Percentiles rank a stretch among this genome's conserved stretches.
These are phyloP conservation scores for Candida hispaniensis DNA, from an alignment of 805 yeast species.

Conservation along the genomic window DNA sequence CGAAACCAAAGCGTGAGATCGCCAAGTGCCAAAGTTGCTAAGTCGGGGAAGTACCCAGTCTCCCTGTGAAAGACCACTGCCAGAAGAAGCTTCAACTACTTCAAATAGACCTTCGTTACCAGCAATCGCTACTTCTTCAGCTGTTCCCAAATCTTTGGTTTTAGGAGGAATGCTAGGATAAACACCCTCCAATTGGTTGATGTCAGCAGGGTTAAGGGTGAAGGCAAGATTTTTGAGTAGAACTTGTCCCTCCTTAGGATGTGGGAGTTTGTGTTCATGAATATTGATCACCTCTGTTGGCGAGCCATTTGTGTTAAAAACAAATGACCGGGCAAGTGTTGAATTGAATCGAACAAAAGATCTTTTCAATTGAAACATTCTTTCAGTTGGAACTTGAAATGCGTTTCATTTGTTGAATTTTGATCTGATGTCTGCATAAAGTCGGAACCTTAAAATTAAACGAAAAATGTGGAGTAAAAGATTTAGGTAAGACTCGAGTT, in stretches of 20 bases:
- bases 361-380: no score
- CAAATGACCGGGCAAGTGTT: conserved; percentile 8
- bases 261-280: conserved; percentile 2
- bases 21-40: conserved; percentile 90
- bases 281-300: conserved; percentile 7
- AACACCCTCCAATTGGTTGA: conserved; percentile 76
- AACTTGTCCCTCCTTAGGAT: conserved; percentile 30
- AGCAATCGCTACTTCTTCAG: conserved; percentile 59
- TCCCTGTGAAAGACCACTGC: conserved; percentile 41
- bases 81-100: conserved; percentile 59
- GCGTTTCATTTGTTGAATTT: no score
- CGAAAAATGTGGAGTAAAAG: no score
- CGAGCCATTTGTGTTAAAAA: conserved; percentile 1
- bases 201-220: conserved; percentile 85
- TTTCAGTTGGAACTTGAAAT: no score
- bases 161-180: conserved; percentile 70
- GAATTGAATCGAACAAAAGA: conserved; percentile 3
- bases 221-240: conserved; percentile 63
- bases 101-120: conserved; percentile 93
- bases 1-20: conserved; percentile 55
- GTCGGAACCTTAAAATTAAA: no score
- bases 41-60: conserved; percentile 80
- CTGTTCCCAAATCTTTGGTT: conserved; percentile 36
- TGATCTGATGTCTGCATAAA: no score
- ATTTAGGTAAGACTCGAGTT: no score